phyloP scores from a whole-genome alignment of 139 green algal genomes.

The Chlorella sp. region DNA sequence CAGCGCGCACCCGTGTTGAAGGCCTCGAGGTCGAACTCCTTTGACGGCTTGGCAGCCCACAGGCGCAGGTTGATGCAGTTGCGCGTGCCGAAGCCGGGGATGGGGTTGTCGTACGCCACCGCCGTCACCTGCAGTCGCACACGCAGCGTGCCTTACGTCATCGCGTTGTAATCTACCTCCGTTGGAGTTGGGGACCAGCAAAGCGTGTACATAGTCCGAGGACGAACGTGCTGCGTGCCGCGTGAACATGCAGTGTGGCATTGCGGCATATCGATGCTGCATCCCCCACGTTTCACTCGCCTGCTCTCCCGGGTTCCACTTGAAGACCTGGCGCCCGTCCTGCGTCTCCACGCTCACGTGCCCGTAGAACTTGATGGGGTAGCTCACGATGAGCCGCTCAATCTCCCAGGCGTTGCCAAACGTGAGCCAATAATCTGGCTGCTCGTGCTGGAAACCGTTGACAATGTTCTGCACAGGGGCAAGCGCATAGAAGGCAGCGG shows the following conservation, averaged over 20 bases:
- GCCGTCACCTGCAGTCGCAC: constrained; percentile 74
- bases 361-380: constrained; percentile 89
- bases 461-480: constrained; percentile 70
- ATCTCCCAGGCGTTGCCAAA: constrained; percentile 97
- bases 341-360: constrained; percentile 67
- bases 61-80: constrained; percentile 98
- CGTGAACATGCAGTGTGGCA: too few species aligned
- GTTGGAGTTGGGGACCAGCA: too few species aligned
- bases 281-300: too few species aligned
- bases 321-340: constrained; percentile 73
- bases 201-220: too few species aligned
- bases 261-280: too few species aligned
- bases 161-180: too few species aligned
- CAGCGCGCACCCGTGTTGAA: constrained; percentile 90
- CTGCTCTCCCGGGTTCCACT: constrained; percentile 92
- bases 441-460: constrained; percentile 90
- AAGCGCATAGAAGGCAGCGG: too few species aligned
- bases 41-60: constrained; percentile 88
- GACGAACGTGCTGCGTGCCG: too few species aligned
- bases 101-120: constrained; percentile 96
- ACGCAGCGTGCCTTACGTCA: too few species aligned
- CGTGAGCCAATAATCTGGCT: constrained; percentile 97
- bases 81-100: constrained; percentile 94
- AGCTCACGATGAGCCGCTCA: constrained; percentile 70
- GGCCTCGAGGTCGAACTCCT: constrained; percentile 95